Base-by-base conservation (phyloP, 495 filamentous ascomycete genomes). In the Neurospora intermedia region DNA sequence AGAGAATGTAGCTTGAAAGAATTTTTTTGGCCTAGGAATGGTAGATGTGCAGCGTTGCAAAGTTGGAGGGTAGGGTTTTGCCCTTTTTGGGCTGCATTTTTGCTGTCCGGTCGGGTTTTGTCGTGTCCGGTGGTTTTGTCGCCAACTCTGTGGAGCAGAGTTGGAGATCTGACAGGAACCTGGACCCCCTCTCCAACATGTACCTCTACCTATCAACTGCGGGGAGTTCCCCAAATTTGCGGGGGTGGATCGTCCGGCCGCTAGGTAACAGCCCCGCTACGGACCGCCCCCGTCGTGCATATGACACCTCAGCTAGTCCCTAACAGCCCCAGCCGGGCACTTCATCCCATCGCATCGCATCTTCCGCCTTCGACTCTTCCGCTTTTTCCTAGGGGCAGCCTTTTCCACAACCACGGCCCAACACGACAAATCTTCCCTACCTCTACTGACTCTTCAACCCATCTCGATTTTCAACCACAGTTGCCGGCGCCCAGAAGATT, bases 401-500 rank as follows among this genome's bases (percentile, higher is more conserved):
- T 62, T 35, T 7, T 62, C 54, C 54, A 27, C 16, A 3, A 38
- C 54, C 13, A 35, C 15, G 54, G 16, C 1, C 3, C 23, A 35
- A 35, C 27, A 2, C 71, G 59, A 62, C 80, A 82, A 4, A 83
- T 46, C 74, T 73, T 59, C 46, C 81, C 81, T 45, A 82, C 77
- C 46, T 80, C 81, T 45, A 82, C 77, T 82, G 82, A 59, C 76
- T 77, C 0, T 77, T 70, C 38, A 80, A 77, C 31, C 76, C 80
- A 41, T 77, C 73, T 23, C 70, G 83, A 70, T 45, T 39, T 0
- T 69, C 5, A 23, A 83, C 80, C 18, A 73, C 83, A 10, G 81
- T 85, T 9, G 83, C 86, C 5, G 81, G 81, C 38, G 86, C 86
- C 79, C 87, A 90, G 76, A 89, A 88, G 10, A 89, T 48, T 1